Conservation (phyloP, 768 basidiomycete genomes). For the Exidia glandulosa region DNA sequence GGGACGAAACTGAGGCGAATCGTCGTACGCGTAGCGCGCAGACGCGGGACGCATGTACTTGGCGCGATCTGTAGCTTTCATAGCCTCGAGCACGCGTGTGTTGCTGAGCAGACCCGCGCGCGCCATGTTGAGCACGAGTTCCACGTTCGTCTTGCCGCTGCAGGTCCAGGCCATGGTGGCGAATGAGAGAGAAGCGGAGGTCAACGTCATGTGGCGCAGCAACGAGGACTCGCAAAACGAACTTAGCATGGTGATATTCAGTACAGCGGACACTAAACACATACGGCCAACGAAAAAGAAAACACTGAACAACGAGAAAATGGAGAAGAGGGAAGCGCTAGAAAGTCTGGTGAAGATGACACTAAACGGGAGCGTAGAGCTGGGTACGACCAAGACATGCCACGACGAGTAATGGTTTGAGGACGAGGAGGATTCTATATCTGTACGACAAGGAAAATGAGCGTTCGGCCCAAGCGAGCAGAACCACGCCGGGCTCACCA, state of each 20-base stretch:
- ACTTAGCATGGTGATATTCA: no score
- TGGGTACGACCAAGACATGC: no score
- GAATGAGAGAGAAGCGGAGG: no score
- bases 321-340: neutral
- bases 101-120: constrained; percentile 43
- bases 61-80: constrained; percentile 56
- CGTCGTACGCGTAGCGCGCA: constrained; percentile 52
- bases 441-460: no score
- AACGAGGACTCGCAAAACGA: no score
- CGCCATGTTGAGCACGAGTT: constrained; percentile 62
- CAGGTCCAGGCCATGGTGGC: constrained; percentile 78
- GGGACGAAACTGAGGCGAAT: constrained; percentile 55
- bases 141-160: constrained; percentile 54
- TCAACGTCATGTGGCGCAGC: no score
- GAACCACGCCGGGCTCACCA: neutral
- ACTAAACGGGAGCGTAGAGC: neutral
- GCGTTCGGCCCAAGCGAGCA: neutral
- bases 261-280: neutral
- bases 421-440: no score
- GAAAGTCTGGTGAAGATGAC: neutral
- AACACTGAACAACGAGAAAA: neutral
- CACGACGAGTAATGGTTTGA: no score
- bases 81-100: constrained; percentile 49
- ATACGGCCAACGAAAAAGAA: neutral
- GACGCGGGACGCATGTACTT: constrained; percentile 52